Evolutionary conservation across 495 filamentous ascomycete species (phyloP).

Genomic region (Thozetella sp.): DNA sequence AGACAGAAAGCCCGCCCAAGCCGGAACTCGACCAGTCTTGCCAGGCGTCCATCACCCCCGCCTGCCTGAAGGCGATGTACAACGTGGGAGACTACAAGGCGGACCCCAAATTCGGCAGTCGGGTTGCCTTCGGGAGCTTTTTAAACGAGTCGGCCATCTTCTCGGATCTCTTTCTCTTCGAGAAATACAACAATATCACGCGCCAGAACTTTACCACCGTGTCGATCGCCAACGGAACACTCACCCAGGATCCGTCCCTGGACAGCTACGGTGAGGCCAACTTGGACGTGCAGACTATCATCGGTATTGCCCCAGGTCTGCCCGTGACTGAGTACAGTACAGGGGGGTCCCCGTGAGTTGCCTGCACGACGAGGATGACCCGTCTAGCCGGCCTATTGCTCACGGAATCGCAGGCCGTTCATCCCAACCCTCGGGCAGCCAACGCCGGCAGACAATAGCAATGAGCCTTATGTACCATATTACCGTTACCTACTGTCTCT

Average conservation of each 20-base stretch:
- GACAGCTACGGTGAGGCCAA: conserved; percentile 63
- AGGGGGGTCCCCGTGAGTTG: conserved; percentile 52
- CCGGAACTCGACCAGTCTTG: conserved; percentile 39
- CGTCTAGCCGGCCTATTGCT: conserved; percentile 21
- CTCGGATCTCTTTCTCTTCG: conserved; percentile 18
- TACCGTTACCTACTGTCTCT: conserved; percentile 48
- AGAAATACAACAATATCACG: conserved; percentile 35
- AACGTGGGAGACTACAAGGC: conserved; percentile 54
- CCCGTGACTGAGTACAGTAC: conserved; percentile 70
- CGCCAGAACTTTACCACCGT: conserved; percentile 57
- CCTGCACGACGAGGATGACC: neutral
- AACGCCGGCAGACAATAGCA: conserved; percentile 50
- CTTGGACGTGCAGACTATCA: conserved; percentile 71
- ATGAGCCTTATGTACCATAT: conserved; percentile 79
- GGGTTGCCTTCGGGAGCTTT: conserved; percentile 60
- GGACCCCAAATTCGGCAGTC: conserved; percentile 41
- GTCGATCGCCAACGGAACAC: conserved; percentile 55
- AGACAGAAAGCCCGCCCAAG: conserved; percentile 9
- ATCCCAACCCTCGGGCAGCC: conserved; percentile 65
- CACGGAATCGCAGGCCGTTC: conserved; percentile 42
- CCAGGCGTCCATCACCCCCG: conserved; percentile 54
- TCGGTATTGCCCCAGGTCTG: conserved; percentile 57
- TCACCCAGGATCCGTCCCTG: conserved; percentile 47
- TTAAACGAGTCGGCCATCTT: conserved; percentile 44
- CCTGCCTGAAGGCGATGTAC: conserved; percentile 62